phyloP scores from a whole-genome alignment of 1,284 basidiomycete genomes.

The Volvariella surrecta region DNA sequence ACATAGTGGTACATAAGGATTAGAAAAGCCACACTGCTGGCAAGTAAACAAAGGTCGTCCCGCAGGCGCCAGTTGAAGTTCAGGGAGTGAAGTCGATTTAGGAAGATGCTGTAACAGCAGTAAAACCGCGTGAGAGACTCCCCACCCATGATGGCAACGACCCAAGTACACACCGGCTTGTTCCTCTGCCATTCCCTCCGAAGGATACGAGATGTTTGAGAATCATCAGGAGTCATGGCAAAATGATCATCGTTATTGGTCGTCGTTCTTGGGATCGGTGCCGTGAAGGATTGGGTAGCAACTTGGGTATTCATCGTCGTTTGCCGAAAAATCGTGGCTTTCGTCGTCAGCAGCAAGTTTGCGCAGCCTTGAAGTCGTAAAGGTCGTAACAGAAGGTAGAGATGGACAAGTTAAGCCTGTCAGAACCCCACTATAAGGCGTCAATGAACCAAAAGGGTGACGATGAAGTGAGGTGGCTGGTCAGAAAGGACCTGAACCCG shows the following conservation, averaged over 20 bases:
- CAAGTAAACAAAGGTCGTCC: constrained; percentile 43
- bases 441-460: too few relatives aligned
- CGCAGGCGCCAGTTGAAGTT: constrained; percentile 33
- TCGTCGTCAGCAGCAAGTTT: not conserved
- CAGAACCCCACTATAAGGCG: too few relatives aligned
- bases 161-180: constrained; percentile 17
- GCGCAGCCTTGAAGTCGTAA: not conserved
- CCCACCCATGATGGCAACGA: not conserved
- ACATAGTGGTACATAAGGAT: constrained; percentile 42
- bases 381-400: not conserved
- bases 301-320: not conserved
- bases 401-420: too few relatives aligned
- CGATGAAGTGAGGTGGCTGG: too few relatives aligned
- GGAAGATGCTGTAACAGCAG: constrained; percentile 28
- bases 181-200: constrained; percentile 21
- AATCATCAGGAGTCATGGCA: not conserved
- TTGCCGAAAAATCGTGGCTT: not conserved
- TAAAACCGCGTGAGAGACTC: not conserved
- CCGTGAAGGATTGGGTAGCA: too few relatives aligned
- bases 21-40: constrained; percentile 39
- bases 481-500: too few relatives aligned
- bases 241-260: not conserved
- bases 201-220: constrained; percentile 5
- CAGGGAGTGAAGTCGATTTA: constrained; percentile 43
- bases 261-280: too few relatives aligned